Evolutionary conservation across 805 yeast genomes (phyloP).

Genomic region (Myxozyma sirexii): DNA sequence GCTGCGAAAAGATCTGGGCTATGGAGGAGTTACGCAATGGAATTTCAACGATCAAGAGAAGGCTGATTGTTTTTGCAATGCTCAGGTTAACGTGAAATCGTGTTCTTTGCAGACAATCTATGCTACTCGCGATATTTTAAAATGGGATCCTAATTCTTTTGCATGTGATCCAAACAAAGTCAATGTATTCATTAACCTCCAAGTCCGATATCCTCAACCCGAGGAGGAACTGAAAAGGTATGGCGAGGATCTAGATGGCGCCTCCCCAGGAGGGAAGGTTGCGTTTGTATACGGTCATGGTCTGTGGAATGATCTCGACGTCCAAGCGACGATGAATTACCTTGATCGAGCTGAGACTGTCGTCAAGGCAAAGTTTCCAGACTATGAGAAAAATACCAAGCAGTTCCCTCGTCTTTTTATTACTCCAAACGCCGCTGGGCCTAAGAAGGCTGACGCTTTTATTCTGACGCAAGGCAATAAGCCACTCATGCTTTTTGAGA

Average conservation of each 20-base stretch:
- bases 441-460: conserved; percentile 27
- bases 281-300: conserved; percentile 34
- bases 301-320: conserved; percentile 34
- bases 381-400: conserved; percentile 10
- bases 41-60: conserved; percentile 33
- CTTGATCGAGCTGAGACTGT: conserved; percentile 28
- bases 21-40: conserved; percentile 34
- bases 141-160: conserved; percentile 33
- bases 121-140: conserved; percentile 22
- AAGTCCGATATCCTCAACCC: conserved; percentile 31
- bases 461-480: conserved; percentile 34
- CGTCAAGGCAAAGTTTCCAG: conserved; percentile 15
- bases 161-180: conserved; percentile 32
- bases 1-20: conserved; percentile 30
- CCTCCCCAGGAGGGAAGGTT: conserved; percentile 22
- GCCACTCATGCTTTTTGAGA: conserved; percentile 33
- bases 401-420: conserved; percentile 29
- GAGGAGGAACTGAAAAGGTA: conserved; percentile 29
- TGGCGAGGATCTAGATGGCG: conserved; percentile 19
- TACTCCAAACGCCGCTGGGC: conserved; percentile 33
- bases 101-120: conserved; percentile 32
- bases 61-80: conserved; percentile 34
- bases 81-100: conserved; percentile 33
- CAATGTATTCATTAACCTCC: conserved; percentile 28
- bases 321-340: conserved; percentile 31